These are phyloP conservation scores for Trichocomaceae sp. DNA, from an alignment of 2,329 filamentous ascomycete species.

Conservation along the genomic window DNA sequence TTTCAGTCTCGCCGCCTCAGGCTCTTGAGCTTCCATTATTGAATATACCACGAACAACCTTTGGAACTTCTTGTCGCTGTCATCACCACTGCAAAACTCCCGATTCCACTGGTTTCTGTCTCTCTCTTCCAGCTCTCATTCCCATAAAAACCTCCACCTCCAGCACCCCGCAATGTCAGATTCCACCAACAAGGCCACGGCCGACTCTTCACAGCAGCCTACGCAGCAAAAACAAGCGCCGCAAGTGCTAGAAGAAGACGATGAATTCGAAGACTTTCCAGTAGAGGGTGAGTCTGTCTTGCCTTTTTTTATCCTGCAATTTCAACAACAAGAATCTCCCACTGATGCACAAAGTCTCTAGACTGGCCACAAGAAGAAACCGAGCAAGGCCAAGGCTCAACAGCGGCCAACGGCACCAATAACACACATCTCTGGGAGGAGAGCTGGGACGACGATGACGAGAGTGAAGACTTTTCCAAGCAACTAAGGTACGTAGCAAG, in stretches of 20 bases:
- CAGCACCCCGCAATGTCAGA: conserved; percentile 41
- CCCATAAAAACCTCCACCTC: not conserved
- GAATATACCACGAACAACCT: no score
- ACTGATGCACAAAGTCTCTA: conserved; percentile 36
- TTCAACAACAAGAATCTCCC: not conserved
- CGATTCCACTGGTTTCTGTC: not conserved
- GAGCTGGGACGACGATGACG: conserved; percentile 99
- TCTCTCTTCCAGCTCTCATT: not conserved
- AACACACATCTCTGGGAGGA: conserved; percentile 94
- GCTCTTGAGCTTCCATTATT: no score
- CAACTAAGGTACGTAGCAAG: conserved; percentile 78
- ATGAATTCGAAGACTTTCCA: conserved; percentile 98
- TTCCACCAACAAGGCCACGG: conserved; percentile 29
- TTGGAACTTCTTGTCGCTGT: no score
- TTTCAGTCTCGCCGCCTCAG: not conserved
- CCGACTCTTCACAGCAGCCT: conserved; percentile 39
- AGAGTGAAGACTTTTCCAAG: conserved; percentile 88
- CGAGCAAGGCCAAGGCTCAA: conserved; percentile 53
- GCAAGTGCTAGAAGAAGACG: conserved; percentile 82
- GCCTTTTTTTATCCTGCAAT: not conserved
- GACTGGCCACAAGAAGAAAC: conserved; percentile 93
- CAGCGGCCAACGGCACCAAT: conserved; percentile 47
- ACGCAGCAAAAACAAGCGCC: conserved; percentile 55
- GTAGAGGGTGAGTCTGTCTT: conserved; percentile 64
- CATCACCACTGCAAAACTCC: not conserved